Conservation (phyloP, 2,329 filamentous ascomycete species). For the Fusarium longipes region DNA sequence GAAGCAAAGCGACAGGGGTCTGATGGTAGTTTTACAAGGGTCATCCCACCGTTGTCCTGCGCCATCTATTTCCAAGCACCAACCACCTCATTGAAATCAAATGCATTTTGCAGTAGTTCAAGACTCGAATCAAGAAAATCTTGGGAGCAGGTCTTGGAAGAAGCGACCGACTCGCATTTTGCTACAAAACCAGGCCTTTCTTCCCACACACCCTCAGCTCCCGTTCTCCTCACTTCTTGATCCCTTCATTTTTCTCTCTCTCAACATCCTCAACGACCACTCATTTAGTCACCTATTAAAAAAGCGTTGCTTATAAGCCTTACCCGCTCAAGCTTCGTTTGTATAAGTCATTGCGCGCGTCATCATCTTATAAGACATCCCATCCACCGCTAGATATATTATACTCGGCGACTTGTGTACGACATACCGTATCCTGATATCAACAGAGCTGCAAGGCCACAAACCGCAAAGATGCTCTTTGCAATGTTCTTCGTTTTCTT, state of each 20-base stretch:
- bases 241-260: not conserved
- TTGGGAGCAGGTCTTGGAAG: no score
- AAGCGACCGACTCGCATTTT: constrained; percentile 4
- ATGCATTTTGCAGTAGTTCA: constrained; percentile 2
- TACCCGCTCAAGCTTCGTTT: not conserved
- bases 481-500: constrained; percentile 72
- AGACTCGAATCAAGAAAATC: constrained; percentile 16
- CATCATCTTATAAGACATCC: no score
- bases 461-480: constrained; percentile 65
- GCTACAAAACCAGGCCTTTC: constrained; percentile 31
- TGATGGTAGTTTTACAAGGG: constrained; percentile 15
- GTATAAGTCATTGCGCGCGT: constrained; percentile 21
- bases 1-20: constrained; percentile 20
- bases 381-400: not conserved
- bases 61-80: constrained; percentile 38
- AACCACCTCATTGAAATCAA: constrained; percentile 27
- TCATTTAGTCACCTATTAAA: not conserved
- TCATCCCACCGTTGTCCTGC: constrained; percentile 35
- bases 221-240: constrained; percentile 7
- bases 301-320: not conserved
- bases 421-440: not conserved
- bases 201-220: constrained; percentile 29
- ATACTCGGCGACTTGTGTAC: not conserved
- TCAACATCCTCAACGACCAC: constrained; percentile 12
- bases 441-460: constrained; percentile 3